phyloP scores from a whole-genome alignment of 768 basidiomycete genomes.

The Tulasnella calospora region DNA sequence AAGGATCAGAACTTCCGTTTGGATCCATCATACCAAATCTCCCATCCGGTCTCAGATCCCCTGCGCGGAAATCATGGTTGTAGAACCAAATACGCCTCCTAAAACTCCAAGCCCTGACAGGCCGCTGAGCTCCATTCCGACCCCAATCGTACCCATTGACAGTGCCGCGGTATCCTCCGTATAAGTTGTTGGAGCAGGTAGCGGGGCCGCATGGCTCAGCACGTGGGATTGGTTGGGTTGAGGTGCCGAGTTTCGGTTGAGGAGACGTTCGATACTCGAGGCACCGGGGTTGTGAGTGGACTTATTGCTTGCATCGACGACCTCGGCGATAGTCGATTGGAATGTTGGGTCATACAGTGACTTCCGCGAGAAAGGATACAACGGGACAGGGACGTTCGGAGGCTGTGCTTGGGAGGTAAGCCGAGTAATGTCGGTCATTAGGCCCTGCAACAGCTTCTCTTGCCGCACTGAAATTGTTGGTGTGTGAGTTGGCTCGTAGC shows the following conservation, averaged over 20 bases:
- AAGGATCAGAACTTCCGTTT: background rate
- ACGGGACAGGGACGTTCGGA: constrained; percentile 69
- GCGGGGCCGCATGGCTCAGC: constrained; percentile 5
- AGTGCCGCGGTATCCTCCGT: background rate
- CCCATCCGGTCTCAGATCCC: constrained; percentile 18
- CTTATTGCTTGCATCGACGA: constrained; percentile 14
- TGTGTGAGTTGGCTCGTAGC: background rate
- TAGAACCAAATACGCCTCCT: background rate
- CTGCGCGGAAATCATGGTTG: constrained; percentile 19
- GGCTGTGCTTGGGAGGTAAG: constrained; percentile 78
- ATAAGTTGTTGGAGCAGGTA: background rate
- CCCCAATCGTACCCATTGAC: background rate
- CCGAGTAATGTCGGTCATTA: constrained; percentile 79
- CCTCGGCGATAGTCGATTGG: constrained; percentile 13
- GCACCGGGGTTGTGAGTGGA: background rate
- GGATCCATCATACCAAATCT: background rate
- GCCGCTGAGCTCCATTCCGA: constrained; percentile 7
- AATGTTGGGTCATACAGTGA: constrained; percentile 22
- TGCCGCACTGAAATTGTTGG: constrained; percentile 56
- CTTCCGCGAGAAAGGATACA: constrained; percentile 23
- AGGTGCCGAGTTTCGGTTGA: background rate
- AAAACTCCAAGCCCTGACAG: background rate
- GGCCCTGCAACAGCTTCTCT: constrained; percentile 71
- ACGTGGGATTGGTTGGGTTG: background rate
- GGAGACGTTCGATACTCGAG: constrained; percentile 11